Percentiles rank a stretch among this genome's conserved stretches.
These are phyloP conservation scores for Solanum pennellii DNA, from an alignment of 257 asterid genomes.

Conservation along the genomic window DNA sequence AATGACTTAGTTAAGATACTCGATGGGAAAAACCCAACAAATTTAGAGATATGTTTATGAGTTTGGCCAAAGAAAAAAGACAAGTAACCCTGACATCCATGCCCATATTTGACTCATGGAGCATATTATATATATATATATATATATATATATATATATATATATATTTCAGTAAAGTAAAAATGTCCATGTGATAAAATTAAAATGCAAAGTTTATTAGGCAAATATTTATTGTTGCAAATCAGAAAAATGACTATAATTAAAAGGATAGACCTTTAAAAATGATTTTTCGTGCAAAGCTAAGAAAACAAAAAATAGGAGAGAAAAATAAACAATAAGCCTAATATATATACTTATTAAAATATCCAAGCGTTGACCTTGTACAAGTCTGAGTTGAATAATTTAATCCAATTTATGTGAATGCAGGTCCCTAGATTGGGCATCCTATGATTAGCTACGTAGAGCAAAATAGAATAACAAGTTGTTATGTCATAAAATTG, in stretches of 20 bases:
- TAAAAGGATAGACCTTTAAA: background rate
- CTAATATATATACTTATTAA: background rate
- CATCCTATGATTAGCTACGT: background rate
- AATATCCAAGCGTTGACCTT: background rate
- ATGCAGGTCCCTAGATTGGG: background rate
- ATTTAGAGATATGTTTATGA: rapidly evolving
- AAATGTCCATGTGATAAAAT: background rate
- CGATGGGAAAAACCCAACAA: rapidly evolving
- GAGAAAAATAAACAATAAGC: background rate
- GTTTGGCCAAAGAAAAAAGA: background rate
- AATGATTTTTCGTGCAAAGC: background rate
- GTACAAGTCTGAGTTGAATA: background rate
- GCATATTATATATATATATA: background rate
- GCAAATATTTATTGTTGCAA: background rate
- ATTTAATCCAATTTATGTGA: background rate
- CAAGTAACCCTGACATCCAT: background rate
- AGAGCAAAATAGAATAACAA: background rate
- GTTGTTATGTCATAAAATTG: background rate
- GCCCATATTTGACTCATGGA: background rate
- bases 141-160: background rate
- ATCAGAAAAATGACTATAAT: background rate
- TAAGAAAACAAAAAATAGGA: background rate
- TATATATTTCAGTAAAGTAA: background rate
- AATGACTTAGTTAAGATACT: no score
- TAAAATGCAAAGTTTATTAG: background rate